Evolutionary conservation across 2,329 filamentous ascomycete genomes (phyloP), one percentile per base, ranked within the genome.

Genomic region (Fusarium succisae): DNA sequence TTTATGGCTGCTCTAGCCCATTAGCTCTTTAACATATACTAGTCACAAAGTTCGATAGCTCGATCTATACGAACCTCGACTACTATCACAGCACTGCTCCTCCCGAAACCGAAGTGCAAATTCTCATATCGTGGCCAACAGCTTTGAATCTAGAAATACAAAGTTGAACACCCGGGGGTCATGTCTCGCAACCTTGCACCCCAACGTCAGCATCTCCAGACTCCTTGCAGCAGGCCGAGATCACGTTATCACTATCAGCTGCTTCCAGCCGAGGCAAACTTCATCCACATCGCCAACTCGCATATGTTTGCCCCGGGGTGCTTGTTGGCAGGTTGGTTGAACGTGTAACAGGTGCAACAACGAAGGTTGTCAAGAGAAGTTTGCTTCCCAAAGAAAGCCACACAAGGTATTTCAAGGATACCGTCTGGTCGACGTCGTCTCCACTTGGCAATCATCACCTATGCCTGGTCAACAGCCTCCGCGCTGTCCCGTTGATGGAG

Each of bases 241-340:
- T 78, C 76, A 78, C 76, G 76, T 78, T 78, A 78, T 69, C 61
- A 43, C n/a, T n/a, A 44, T 59, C 38, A 43, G 44, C 65, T 76
- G 61, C 35, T 59, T 53, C 45, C 57, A 57, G 28, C 48, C 62
- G 61, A 63, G 56, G 47, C 62, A 63, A 58, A 62, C 48, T 45
- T 26, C 37, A 43, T 53, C 45, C 26, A 45, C 50, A 54, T 50
- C 65, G 38, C 38, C 54, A 62, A 44, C 61, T 41, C 45, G 39
- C 45, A 44, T 39, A 41, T 71, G 66, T 63, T 74, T 75, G 66
- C 43, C 60, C 48, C 45, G 41, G 41, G 28, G 30, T 39, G 32
- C 56, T 44, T 70, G 64, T 63, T 75, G 69, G 61, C 63, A 48
- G 57, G 64, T 62, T 70, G 69, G 58, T 63, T 51, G 50, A 57